Evolutionary conservation across 2,329 filamentous ascomycete genomes (phyloP).

Genomic region (Fusarium lyarnte): DNA sequence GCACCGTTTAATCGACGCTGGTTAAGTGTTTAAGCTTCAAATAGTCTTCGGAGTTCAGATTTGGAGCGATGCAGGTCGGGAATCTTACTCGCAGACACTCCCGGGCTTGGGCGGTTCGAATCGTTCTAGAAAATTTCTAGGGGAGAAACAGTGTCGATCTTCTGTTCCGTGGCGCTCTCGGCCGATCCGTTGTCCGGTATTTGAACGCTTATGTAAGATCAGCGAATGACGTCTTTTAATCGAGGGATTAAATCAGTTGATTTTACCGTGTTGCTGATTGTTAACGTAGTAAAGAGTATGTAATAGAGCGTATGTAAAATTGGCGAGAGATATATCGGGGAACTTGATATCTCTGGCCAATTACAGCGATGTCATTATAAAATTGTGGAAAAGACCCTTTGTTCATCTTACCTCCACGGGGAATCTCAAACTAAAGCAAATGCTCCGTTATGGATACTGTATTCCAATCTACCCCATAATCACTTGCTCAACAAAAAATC

Average conservation of each 20-base stretch:
- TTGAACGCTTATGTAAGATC: neutral
- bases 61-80: neutral
- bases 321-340: neutral
- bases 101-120: neutral
- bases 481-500: slow-evolving; percentile 3
- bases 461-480: neutral
- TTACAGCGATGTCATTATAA: neutral
- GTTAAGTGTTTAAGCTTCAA: neutral
- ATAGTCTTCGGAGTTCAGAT: neutral
- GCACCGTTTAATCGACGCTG: neutral
- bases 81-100: neutral
- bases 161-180: neutral
- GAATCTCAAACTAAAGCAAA: slow-evolving; percentile 6
- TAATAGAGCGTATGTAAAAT: neutral
- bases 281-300: neutral
- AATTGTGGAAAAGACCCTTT: slow-evolving; percentile 12
- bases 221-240: neutral
- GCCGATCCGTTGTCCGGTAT: neutral
- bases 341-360: slow-evolving; percentile 3
- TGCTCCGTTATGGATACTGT: neutral
- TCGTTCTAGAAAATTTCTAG: slow-evolving; percentile 13
- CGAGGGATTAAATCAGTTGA: neutral
- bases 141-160: neutral
- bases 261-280: neutral
- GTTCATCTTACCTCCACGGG: slow-evolving; percentile 5